A percentile compares a stretch with the other conserved stretches of the same genome.
These are phyloP conservation scores for Neonothopanus nambi DNA, from an alignment of 1,284 basidiomycete species.

Conservation along the genomic window DNA sequence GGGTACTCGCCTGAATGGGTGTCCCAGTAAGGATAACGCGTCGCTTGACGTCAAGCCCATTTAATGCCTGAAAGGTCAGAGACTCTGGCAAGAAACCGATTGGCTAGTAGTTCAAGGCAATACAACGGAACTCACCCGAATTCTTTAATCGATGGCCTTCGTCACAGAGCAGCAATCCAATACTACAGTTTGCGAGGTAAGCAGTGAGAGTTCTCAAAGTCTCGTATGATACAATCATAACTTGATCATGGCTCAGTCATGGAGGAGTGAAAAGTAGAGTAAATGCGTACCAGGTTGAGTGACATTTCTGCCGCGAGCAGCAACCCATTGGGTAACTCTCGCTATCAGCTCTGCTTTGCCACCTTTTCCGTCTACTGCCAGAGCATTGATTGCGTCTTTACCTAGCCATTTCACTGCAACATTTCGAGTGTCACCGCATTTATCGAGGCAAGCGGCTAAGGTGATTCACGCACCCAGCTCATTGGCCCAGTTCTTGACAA, in stretches of 20 bases:
- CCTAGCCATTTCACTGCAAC: conserved; percentile 89
- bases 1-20: conserved; percentile 76
- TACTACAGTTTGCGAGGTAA: conserved; percentile 77
- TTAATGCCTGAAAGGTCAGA: conserved; percentile 87
- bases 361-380: conserved; percentile 91
- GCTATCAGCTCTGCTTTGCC: conserved; percentile 79
- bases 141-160: conserved; percentile 99
- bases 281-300: conserved; percentile 75
- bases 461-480: conserved; percentile 71
- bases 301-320: conserved; percentile 83
- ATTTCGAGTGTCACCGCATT: not conserved
- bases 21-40: conserved; percentile 97
- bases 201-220: conserved; percentile 84
- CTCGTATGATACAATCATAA: conserved; percentile 99
- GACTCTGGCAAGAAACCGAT: conserved; percentile 56
- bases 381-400: conserved; percentile 73
- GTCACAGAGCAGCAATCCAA: conserved; percentile 93
- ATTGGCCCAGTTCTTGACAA: conserved; percentile 99
- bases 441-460: not conserved
- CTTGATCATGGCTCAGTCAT: conserved; percentile 40
- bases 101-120: not conserved
- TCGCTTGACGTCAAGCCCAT: conserved; percentile 85
- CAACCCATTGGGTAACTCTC: conserved; percentile 85
- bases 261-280: not conserved
- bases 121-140: conserved; percentile 58